Conservation (phyloP, 2,329 filamentous ascomycete genomes). For the Venturia carpophila region DNA sequence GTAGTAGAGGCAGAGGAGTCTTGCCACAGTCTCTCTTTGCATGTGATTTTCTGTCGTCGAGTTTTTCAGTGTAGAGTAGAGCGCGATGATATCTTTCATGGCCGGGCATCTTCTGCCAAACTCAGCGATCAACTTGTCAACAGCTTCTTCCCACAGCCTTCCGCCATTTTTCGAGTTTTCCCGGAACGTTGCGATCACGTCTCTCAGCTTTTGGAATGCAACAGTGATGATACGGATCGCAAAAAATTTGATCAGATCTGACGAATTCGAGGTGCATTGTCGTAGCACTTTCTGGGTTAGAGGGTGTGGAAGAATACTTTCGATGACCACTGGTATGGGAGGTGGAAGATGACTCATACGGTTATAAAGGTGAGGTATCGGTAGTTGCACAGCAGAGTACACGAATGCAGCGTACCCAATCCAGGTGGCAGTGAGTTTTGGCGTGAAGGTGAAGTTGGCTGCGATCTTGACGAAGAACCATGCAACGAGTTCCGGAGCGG, state of each 20-base stretch:
- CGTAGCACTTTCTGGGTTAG: conserved; percentile 71
- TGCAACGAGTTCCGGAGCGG: conserved; percentile 77
- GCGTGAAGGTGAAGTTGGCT: conserved; percentile 71
- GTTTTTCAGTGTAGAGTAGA: conserved; percentile 6
- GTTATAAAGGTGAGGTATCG: conserved; percentile 66
- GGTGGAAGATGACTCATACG: conserved; percentile 61
- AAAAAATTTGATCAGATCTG: conserved; percentile 76
- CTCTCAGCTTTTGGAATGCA: conserved; percentile 68
- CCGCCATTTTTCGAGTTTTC: conserved; percentile 28
- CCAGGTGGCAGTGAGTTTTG: conserved; percentile 89
- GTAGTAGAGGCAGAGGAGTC: conserved; percentile 77
- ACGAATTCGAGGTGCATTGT: conserved; percentile 66
- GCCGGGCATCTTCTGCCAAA: conserved; percentile 73
- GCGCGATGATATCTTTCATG: conserved; percentile 64
- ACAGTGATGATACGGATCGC: conserved; percentile 70
- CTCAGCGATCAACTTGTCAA: conserved; percentile 58
- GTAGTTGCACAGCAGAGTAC: conserved; percentile 69
- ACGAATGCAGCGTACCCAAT: conserved; percentile 87
- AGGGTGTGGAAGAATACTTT: conserved; percentile 77
- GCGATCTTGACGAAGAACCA: conserved; percentile 78
- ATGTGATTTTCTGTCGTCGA: conserved; percentile 44
- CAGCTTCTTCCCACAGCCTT: conserved; percentile 59
- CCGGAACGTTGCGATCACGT: conserved; percentile 54
- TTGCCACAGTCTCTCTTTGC: conserved; percentile 70
- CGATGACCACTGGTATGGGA: conserved; percentile 68